These are phyloP conservation scores for Trichoderma koningiopsis DNA, from an alignment of 2,329 filamentous ascomycete genomes.

Conservation along the genomic window DNA sequence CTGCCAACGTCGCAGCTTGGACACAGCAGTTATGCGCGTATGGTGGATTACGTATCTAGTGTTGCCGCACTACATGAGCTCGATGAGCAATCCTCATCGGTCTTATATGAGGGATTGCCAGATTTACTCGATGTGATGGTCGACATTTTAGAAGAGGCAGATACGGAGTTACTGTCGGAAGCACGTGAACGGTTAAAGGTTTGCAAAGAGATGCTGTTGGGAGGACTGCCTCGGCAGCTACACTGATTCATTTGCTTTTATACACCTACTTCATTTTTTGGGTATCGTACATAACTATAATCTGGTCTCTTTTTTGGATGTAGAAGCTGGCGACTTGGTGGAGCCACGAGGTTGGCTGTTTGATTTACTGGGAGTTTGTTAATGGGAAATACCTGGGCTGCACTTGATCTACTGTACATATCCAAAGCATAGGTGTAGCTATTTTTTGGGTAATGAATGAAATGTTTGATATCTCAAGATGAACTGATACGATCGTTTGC, in stretches of 20 bases:
- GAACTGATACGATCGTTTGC: neutral
- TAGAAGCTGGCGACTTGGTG: neutral
- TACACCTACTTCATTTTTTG: neutral
- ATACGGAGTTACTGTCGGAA: conserved; percentile 74
- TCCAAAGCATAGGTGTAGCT: neutral
- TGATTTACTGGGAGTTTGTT: neutral
- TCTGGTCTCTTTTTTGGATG: neutral
- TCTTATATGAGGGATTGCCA: conserved; percentile 60
- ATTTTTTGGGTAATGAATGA: conserved; percentile 11
- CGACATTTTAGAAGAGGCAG: conserved; percentile 47
- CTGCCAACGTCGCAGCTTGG: conserved; percentile 49
- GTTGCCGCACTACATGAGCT: conserved; percentile 72
- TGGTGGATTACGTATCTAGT: conserved; percentile 55
- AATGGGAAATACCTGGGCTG: neutral
- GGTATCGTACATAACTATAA: neutral
- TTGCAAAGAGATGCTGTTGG: conserved; percentile 48
- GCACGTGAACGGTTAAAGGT: conserved; percentile 70
- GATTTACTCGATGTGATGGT: conserved; percentile 50
- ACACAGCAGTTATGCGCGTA: conserved; percentile 39
- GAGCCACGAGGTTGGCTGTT: neutral
- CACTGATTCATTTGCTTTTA: conserved; percentile 25
- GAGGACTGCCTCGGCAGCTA: conserved; percentile 18
- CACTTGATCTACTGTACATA: neutral
- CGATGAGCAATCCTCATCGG: conserved; percentile 65
- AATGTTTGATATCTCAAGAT: neutral